These are phyloP conservation scores for Tylopilus rubrobrunneus DNA, from an alignment of 768 basidiomycete species.

Conservation along the genomic window DNA sequence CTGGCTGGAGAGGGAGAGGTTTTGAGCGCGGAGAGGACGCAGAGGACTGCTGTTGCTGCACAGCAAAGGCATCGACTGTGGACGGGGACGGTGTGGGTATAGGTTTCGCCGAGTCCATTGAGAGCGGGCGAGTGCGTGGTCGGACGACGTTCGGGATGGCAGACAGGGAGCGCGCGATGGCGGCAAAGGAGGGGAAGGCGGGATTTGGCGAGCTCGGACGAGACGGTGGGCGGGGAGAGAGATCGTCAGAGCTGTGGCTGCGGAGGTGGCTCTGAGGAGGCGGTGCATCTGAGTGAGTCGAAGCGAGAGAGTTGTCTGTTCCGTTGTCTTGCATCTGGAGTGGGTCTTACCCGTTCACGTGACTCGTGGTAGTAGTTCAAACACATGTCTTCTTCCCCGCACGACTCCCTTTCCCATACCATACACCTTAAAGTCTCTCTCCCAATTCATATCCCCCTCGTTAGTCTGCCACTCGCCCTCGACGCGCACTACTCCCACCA, in stretches of 20 bases:
- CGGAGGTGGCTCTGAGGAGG: no score
- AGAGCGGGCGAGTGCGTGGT: conserved; percentile 4
- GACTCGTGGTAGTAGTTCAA: neutral
- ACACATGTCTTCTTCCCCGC: neutral
- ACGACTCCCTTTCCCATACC: neutral
- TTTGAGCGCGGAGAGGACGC: neutral
- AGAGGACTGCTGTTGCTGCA: no score
- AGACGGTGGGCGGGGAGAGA: no score
- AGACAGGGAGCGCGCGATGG: conserved; percentile 59
- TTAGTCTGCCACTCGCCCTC: neutral
- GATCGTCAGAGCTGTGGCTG: no score
- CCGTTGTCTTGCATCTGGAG: no score
- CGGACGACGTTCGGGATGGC: conserved; percentile 42
- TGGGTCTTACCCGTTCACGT: neutral
- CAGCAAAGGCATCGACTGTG: neutral
- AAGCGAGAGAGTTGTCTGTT: no score
- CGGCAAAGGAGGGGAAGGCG: conserved; percentile 30
- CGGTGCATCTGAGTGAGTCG: no score
- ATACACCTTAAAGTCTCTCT: no score
- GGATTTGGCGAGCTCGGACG: no score
- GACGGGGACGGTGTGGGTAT: conserved; percentile 2
- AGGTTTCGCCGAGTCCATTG: conserved; percentile 5
- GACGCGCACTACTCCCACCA: neutral
- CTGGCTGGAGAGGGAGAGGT: conserved; percentile 14
- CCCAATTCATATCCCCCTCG: no score